phyloP scores from a whole-genome alignment of 2,329 filamentous ascomycete species.

The Tetracladium maxilliforme region DNA sequence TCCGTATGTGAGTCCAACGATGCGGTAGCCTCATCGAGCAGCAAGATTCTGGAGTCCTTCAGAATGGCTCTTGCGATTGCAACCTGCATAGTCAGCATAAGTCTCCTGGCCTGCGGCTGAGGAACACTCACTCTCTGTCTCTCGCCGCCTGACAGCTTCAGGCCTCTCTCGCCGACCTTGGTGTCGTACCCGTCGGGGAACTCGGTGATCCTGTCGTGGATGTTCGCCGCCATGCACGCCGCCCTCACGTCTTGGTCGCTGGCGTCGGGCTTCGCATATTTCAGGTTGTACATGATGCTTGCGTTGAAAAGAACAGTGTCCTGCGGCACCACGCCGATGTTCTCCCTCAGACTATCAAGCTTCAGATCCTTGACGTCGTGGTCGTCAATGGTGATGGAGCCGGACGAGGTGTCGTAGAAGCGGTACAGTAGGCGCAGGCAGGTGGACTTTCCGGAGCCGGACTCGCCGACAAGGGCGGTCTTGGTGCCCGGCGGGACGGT shows the following conservation, averaged over 20 bases:
- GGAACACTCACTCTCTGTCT: conserved; percentile 51
- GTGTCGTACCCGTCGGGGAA: conserved; percentile 84
- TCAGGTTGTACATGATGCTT: conserved; percentile 85
- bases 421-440: conserved; percentile 91
- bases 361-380: conserved; percentile 73
- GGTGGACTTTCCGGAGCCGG: conserved; percentile 92
- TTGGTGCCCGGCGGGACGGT: conserved; percentile 80
- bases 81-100: conserved; percentile 27
- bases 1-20: conserved; percentile 86
- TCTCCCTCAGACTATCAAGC: conserved; percentile 76
- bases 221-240: conserved; percentile 75
- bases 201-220: conserved; percentile 79
- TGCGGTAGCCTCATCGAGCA: conserved; percentile 86
- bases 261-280: conserved; percentile 71
- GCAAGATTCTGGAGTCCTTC: conserved; percentile 82
- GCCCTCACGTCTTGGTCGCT: conserved; percentile 70
- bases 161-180: conserved; percentile 79
- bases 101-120: too few relatives aligned
- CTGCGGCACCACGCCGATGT: conserved; percentile 93
- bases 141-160: conserved; percentile 79
- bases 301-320: conserved; percentile 95
- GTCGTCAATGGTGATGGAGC: conserved; percentile 73
- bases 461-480: conserved; percentile 91
- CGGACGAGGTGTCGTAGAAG: conserved; percentile 78
- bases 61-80: conserved; percentile 87